Evolutionary conservation across 371 early-diverging fungal species (phyloP).

Genomic region (Mucor irregularis): DNA sequence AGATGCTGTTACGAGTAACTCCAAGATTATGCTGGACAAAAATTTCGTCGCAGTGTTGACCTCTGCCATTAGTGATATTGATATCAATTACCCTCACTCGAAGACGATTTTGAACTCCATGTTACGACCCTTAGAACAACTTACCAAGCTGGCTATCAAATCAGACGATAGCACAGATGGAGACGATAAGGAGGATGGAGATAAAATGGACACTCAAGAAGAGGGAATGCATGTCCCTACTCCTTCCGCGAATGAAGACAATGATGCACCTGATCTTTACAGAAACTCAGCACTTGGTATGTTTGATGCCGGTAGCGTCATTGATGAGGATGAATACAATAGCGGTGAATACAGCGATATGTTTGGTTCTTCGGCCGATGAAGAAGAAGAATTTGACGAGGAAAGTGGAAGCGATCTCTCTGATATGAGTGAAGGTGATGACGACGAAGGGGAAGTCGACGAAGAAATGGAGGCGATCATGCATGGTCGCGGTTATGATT

Average conservation of each 20-base stretch:
- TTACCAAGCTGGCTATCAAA: slow-evolving; percentile 87
- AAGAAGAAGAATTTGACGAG: slow-evolving; percentile 69
- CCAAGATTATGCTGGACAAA: slow-evolving; percentile 89
- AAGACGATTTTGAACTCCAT: slow-evolving; percentile 73
- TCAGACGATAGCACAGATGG: slow-evolving; percentile 59
- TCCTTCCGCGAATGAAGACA: slow-evolving; percentile 23
- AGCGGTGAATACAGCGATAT: slow-evolving; percentile 54
- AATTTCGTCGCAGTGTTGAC: slow-evolving; percentile 82
- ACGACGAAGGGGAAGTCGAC: slow-evolving; percentile 49
- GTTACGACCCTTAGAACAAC: slow-evolving; percentile 83
- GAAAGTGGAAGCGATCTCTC: slow-evolving; percentile 74
- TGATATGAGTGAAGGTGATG: slow-evolving; percentile 65
- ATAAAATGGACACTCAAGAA: slow-evolving; percentile 32
- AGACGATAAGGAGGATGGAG: slow-evolving; percentile 34
- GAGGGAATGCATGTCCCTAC: slow-evolving; percentile 31
- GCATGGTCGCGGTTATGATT: slow-evolving; percentile 53
- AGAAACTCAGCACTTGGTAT: slow-evolving; percentile 92
- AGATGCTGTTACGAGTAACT: slow-evolving; percentile 63
- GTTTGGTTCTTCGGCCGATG: slow-evolving; percentile 56
- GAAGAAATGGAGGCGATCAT: slow-evolving; percentile 68
- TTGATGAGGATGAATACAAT: slow-evolving; percentile 58
- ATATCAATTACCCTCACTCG: slow-evolving; percentile 86
- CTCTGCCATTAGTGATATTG: slow-evolving; percentile 79
- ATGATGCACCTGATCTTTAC: slow-evolving; percentile 82
- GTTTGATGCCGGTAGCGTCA: slow-evolving; percentile 65